Evolutionary conservation across 2,329 filamentous ascomycete species (phyloP), one percentile per base, ranked within the genome.

Genomic region (Apiospora rasikravindrae): DNA sequence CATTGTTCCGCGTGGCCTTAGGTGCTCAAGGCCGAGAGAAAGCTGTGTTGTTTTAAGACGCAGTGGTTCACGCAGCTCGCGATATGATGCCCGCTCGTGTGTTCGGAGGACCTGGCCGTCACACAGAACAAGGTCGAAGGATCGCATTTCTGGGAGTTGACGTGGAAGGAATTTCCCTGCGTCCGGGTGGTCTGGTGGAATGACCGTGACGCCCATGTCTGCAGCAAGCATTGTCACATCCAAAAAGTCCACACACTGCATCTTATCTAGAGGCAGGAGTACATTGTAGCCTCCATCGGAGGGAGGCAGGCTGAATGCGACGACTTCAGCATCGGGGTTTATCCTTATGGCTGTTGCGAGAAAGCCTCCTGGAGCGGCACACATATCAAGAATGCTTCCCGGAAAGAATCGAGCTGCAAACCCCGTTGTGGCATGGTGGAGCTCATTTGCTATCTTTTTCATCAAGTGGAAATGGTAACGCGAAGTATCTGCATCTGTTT

Each of bases 331-430:
- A 0, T 67, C 44, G 0, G 78, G 83, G 68, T 84, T 86, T 13
- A 75, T 73, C 6, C 76, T 49, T 33, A 88, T 73, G 0, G 82
- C 82, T 13, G 77, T 79, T 0, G 75, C 73, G 2, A 86, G 77
- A 74, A 88, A 90, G 0, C 85, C 88, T 4, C 88, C 88, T 0
- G 88, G 88, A 0, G 88, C 88, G 81, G 87, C 85, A 77, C 88
- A 88, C 73, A 89, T 81, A 74, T 90, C 88, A 1, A 90, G 83
- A 37, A 90, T 81, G 45, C 45, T 49, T 49, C 45, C 45, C 45
- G 22, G 45, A 49, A 49, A 49, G 45, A 49, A 49, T 49, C 45
- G 45, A 49, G 45, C 45, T 10, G 4, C 45, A 49, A 49, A 49
- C 45, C 45, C 45, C 19, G 22, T 49, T 49, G 45, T 49, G 45